Conservation (phyloP, 768 basidiomycete species). For the Lentinula detonsa region DNA sequence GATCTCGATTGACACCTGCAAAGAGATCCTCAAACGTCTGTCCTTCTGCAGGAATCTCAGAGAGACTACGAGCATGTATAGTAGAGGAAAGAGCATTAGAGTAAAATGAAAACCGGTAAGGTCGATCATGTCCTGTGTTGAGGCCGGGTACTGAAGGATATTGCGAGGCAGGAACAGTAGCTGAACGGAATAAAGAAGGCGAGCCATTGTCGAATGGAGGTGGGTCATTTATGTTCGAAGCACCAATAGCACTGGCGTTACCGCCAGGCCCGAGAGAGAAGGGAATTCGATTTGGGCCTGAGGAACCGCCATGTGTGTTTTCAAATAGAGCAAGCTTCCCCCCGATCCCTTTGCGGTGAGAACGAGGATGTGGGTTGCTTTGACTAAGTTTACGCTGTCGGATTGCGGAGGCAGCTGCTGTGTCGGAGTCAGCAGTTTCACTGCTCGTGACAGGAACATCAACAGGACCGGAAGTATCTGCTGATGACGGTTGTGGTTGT, state of each 20-base stretch:
- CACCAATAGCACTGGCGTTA: not conserved
- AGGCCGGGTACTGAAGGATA: slow-evolving; percentile 13
- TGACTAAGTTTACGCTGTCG: slow-evolving; percentile 87
- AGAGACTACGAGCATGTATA: slow-evolving; percentile 89
- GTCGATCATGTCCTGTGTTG: slow-evolving; percentile 69
- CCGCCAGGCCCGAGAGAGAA: slow-evolving; percentile 7
- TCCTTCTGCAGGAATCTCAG: slow-evolving; percentile 90
- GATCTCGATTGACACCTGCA: slow-evolving; percentile 34
- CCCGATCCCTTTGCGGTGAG: slow-evolving; percentile 49
- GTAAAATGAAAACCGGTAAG: slow-evolving; percentile 98
- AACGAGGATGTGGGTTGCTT: slow-evolving; percentile 64
- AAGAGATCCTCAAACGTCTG: slow-evolving; percentile 94
- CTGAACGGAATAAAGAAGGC: not conserved
- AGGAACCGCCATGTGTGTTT: slow-evolving; percentile 28
- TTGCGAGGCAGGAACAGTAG: not conserved
- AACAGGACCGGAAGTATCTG: not conserved
- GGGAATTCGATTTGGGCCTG: slow-evolving; percentile 4
- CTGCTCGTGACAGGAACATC: not conserved
- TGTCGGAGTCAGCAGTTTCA: not conserved
- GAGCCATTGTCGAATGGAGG: not conserved
- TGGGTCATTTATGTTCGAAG: not conserved
- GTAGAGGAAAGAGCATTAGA: slow-evolving; percentile 89
- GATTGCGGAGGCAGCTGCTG: slow-evolving; percentile 12
- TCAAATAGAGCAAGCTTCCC: slow-evolving; percentile 95
- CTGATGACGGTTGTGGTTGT: not conserved